Evolutionary conservation across 163 green algal genomes (phyloP).

Genomic region (Volvox carteri): DNA sequence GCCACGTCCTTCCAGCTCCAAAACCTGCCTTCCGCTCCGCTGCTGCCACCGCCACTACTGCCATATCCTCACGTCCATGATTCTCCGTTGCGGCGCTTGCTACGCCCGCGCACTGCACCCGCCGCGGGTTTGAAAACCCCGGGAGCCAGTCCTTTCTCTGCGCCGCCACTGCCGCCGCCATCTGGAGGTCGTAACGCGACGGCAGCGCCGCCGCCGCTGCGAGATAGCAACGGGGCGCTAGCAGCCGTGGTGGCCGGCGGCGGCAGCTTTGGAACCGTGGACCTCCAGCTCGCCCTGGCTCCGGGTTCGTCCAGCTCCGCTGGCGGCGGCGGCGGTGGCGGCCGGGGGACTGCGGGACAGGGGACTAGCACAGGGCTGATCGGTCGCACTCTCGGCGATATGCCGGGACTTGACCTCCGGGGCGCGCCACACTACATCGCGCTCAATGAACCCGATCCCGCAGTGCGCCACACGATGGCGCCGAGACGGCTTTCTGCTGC

Average conservation of each 20-base stretch:
- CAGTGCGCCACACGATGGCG: not conserved
- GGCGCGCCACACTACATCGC: not conserved
- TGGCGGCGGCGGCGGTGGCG: not conserved
- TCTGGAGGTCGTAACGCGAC: too few species aligned
- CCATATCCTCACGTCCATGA: too few species aligned
- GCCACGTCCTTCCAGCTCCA: too few species aligned
- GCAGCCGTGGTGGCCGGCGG: too few species aligned
- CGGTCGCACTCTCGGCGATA: not conserved
- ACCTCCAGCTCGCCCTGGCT: not conserved
- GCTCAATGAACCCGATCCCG: not conserved
- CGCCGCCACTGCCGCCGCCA: too few species aligned
- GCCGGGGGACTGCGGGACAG: not conserved
- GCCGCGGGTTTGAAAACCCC: too few species aligned
- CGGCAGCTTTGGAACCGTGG: not conserved
- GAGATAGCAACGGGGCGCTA: too few species aligned
- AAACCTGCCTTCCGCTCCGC: not conserved
- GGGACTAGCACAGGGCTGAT: not conserved
- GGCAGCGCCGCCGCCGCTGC: too few species aligned
- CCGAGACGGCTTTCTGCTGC: not conserved
- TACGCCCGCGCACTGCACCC: too few species aligned
- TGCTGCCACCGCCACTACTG: too few species aligned
- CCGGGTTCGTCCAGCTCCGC: not conserved
- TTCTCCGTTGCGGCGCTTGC: too few species aligned
- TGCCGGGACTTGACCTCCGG: not conserved
- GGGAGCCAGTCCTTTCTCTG: too few species aligned